Evolutionary conservation across 495 filamentous ascomycete species (phyloP), one percentile per base, ranked within the genome.

Genomic region (Neurospora sublineolata): DNA sequence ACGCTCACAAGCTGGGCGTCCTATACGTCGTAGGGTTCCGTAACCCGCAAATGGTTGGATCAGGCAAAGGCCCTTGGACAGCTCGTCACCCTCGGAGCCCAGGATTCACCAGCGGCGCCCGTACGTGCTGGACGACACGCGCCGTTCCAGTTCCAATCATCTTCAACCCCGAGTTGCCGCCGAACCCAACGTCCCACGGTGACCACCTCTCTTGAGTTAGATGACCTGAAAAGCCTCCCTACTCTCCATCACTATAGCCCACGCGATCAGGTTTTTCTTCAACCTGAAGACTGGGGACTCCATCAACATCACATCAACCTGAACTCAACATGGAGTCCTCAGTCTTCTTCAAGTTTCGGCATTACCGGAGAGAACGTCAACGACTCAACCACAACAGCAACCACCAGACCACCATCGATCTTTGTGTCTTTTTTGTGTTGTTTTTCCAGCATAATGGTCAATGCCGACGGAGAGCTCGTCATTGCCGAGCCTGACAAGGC

Each of bases 381-480:
- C 33, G 33, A 33, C 33, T 33, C 33, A 33, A 33, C 33, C 33
- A 33, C 33, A 33, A 40, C 38, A 40, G 2, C 39, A 40, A 40
- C 0, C 39, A 40, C 39, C 39, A 40, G 39, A 40, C 12, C 39
- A 40, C 14, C 39, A 41, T 18, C 14, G 39, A 41, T 41, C 14
- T 41, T 41, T 16, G 39, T 40, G 39, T 44, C 6, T 33, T 44
- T 44, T 44, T 44, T 20, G n/a, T 44, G n/a, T 20, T 44, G 42
- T 44, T 44, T 44, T 44, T 85, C 88, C 67, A 91, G 92, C 71
- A 89, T 97, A 73, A 97, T 97, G 96, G 91, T 98, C 70, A 97
- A 97, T 83, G 91, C 94, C 58, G 94, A 97, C 80, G 95, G 96
- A 77, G 92, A 98, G 78, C 97, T 93, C 83, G 95, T 99, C 74